A percentile compares a stretch with the other conserved stretches of the same genome.
Conservation (phyloP, 2,329 filamentous ascomycete species). For the Botrytis deweyae region DNA sequence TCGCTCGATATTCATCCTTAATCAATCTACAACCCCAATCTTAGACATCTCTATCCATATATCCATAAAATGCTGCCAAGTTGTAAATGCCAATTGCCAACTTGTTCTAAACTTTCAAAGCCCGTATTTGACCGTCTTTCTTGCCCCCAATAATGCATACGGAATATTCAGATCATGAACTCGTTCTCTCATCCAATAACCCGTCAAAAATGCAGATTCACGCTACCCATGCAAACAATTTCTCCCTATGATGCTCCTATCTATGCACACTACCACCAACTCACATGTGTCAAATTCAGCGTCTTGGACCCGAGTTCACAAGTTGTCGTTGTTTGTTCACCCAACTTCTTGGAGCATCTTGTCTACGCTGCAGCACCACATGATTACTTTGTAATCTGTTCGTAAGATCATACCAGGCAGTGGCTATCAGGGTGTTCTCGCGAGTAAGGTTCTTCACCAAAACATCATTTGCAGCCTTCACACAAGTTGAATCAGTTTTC, state of each 20-base stretch:
- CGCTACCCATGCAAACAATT: background rate
- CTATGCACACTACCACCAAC: background rate
- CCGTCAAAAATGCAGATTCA: constrained; percentile 15
- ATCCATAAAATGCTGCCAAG: constrained; percentile 20
- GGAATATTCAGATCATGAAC: constrained; percentile 17
- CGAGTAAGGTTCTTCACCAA: constrained; percentile 62
- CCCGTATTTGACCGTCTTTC: background rate
- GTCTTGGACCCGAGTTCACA: constrained; percentile 50
- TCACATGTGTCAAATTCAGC: constrained; percentile 18
- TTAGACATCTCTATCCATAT: constrained; percentile 22
- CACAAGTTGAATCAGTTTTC: constrained; percentile 23
- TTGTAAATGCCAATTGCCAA: background rate
- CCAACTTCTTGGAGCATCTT: constrained; percentile 77
- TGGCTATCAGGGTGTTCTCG: constrained; percentile 75
- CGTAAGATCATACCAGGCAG: constrained; percentile 84
- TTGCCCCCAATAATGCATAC: background rate
- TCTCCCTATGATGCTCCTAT: background rate
- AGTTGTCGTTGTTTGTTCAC: constrained; percentile 77
- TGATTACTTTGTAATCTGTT: constrained; percentile 79
- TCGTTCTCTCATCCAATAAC: constrained; percentile 12
- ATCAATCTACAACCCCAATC: constrained; percentile 21
- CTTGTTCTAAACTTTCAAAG: constrained; percentile 7
- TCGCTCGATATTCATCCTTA: constrained; percentile 15
- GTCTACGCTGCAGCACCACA: constrained; percentile 71
- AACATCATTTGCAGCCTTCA: constrained; percentile 36